These are phyloP conservation scores for Allomyces macrogynus DNA, from an alignment of 192 early-diverging fungal species.

Conservation along the genomic window DNA sequence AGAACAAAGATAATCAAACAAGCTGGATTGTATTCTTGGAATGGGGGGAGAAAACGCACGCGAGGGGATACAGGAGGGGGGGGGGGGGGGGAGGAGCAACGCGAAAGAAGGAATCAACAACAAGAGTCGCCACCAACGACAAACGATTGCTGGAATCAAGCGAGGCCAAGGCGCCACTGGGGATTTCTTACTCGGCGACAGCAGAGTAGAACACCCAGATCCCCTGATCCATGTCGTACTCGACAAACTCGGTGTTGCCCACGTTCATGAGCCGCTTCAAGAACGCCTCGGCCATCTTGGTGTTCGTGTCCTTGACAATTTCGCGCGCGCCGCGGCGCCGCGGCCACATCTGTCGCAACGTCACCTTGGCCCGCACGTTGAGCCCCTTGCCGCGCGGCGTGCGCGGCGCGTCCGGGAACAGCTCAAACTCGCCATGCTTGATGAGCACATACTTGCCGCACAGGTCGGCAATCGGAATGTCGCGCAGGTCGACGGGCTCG, in stretches of 20 bases:
- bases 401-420: slow-evolving; percentile 61
- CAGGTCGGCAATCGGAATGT: slow-evolving; percentile 30
- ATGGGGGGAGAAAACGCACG: no score
- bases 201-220: slow-evolving; percentile 59
- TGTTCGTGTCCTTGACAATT: slow-evolving; percentile 38
- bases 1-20: no score
- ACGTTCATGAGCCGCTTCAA: slow-evolving; percentile 44
- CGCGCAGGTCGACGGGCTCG: slow-evolving; percentile 60
- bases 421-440: slow-evolving; percentile 36
- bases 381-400: slow-evolving; percentile 72
- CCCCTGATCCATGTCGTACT: slow-evolving; percentile 47
- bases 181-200: no score
- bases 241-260: slow-evolving; percentile 58
- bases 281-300: slow-evolving; percentile 46
- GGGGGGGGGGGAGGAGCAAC: no score
- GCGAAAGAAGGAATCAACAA: no score
- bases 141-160: no score
- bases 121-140: no score
- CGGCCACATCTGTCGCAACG: slow-evolving; percentile 66
- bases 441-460: slow-evolving; percentile 64
- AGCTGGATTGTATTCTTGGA: no score
- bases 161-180: no score
- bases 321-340: slow-evolving; percentile 50
- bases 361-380: slow-evolving; percentile 67
- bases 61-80: no score